Evolutionary conservation across 164 flowering plant species (phyloP).

Genomic region (Aristolochia fimbriata): DNA sequence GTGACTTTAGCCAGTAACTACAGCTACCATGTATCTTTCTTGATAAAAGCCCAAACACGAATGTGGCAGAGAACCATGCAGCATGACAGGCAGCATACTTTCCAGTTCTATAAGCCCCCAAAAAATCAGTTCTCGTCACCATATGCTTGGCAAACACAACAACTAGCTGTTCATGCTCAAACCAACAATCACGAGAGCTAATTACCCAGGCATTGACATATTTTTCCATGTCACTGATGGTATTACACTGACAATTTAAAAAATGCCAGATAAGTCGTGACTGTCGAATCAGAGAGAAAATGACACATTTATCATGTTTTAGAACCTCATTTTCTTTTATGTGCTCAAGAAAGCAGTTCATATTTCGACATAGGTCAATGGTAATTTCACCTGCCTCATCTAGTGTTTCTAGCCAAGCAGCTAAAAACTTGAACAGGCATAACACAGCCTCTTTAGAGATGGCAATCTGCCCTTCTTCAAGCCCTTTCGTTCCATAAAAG

Average conservation of each 20-base stretch:
- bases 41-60: conserved; percentile 34
- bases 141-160: conserved; percentile 33
- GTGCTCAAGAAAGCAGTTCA: conserved; percentile 26
- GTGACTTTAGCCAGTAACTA: conserved; percentile 45
- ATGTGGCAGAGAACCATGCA: conserved; percentile 44
- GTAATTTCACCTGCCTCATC: conserved; percentile 23
- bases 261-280: conserved; percentile 17
- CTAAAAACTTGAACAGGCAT: conserved; percentile 30
- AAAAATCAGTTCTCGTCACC: conserved; percentile 24
- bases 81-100: conserved; percentile 55
- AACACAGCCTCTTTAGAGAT: conserved; percentile 22
- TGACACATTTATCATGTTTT: conserved; percentile 17
- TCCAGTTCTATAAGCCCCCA: conserved; percentile 59
- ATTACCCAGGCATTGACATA: neutral
- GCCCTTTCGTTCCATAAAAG: conserved; percentile 6
- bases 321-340: conserved; percentile 21
- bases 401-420: conserved; percentile 32
- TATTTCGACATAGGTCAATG: conserved; percentile 19
- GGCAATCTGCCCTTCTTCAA: conserved; percentile 10
- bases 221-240: conserved; percentile 4
- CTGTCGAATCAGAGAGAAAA: conserved; percentile 31
- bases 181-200: conserved; percentile 13
- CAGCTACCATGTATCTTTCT: conserved; percentile 34
- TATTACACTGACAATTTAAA: conserved; percentile 5
- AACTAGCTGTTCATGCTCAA: conserved; percentile 27